Conservation (phyloP, 768 basidiomycete species). For the Boletellus ananiceps region DNA sequence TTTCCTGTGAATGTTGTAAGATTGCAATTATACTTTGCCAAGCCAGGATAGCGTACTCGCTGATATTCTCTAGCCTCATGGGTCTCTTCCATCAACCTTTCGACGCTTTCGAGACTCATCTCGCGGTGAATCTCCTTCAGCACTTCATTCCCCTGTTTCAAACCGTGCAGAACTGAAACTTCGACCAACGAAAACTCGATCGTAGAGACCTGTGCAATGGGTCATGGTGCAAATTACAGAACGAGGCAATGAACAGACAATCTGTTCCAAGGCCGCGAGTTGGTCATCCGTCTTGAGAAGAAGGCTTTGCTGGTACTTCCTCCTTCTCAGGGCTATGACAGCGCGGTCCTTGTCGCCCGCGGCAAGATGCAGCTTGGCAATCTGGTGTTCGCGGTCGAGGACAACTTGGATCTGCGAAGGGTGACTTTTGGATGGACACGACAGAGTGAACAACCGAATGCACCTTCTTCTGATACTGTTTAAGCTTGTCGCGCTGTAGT, state of each 20-base stretch:
- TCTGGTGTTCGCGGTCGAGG: constrained; percentile 82
- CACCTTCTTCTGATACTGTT: constrained; percentile 93
- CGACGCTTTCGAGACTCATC: constrained; percentile 89
- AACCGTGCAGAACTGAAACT: constrained; percentile 85
- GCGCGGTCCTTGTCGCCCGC: constrained; percentile 86
- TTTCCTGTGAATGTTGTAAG: constrained; percentile 59
- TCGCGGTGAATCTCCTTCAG: constrained; percentile 92
- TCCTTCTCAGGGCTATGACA: constrained; percentile 77
- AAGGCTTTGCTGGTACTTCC: constrained; percentile 91
- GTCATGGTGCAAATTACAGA: neutral
- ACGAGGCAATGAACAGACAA: constrained; percentile 47
- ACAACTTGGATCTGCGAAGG: constrained; percentile 71
- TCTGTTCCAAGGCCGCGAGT: constrained; percentile 80
- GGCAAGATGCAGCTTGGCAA: constrained; percentile 79
- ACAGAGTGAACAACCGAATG: constrained; percentile 9
- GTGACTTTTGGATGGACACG: neutral
- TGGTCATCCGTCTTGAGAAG: constrained; percentile 87
- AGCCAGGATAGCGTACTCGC: constrained; percentile 45
- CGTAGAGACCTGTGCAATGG: constrained; percentile 70
- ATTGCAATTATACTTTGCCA: neutral
- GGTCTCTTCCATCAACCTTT: constrained; percentile 89
- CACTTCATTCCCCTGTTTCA: constrained; percentile 91
- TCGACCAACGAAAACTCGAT: constrained; percentile 97
- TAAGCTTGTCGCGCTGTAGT: constrained; percentile 91
- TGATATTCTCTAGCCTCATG: constrained; percentile 92